A percentile compares a stretch with the other conserved stretches of the same genome.
phyloP scores from a whole-genome alignment of 306 rosid species.

The Herpetospermum pedunculosum region DNA sequence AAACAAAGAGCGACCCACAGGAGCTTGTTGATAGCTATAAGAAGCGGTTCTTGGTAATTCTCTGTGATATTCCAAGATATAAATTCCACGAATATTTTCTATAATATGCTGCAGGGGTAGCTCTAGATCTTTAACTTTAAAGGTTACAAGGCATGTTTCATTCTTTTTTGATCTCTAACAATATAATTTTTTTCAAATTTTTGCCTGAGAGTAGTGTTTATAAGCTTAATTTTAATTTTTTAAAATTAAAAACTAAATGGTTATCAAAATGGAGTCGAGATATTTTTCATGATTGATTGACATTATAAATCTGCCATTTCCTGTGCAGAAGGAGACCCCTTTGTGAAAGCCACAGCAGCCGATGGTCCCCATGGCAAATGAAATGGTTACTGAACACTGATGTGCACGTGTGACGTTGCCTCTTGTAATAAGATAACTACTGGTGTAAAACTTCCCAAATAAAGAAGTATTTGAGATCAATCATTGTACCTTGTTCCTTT shows the following conservation, averaged over 20 bases:
- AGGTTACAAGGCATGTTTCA: not conserved
- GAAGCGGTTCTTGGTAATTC: conserved; percentile 42
- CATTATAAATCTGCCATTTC: not conserved
- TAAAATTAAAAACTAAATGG: too few species aligned
- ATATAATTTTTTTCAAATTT: too few species aligned
- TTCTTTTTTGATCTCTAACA: not conserved
- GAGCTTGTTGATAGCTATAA: conserved; percentile 47
- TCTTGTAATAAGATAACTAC: not conserved
- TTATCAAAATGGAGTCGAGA: not conserved
- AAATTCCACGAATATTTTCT: not conserved
- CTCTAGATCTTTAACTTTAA: not conserved
- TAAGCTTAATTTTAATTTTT: too few species aligned
- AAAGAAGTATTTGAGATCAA: not conserved
- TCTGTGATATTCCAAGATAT: not conserved
- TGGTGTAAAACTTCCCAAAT: not conserved
- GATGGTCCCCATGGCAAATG: not conserved
- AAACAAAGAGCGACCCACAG: conserved; percentile 40
- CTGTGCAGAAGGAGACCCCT: not conserved
- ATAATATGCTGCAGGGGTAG: too few species aligned
- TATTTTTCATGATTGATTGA: not conserved
- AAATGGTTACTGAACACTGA: not conserved
- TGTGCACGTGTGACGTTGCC: not conserved
- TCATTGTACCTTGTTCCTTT: not conserved
- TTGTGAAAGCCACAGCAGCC: not conserved
- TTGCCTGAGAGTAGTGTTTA: too few species aligned